phyloP scores from a whole-genome alignment of 1,139 yeast species.

The Saccharomyces hybrid region DNA sequence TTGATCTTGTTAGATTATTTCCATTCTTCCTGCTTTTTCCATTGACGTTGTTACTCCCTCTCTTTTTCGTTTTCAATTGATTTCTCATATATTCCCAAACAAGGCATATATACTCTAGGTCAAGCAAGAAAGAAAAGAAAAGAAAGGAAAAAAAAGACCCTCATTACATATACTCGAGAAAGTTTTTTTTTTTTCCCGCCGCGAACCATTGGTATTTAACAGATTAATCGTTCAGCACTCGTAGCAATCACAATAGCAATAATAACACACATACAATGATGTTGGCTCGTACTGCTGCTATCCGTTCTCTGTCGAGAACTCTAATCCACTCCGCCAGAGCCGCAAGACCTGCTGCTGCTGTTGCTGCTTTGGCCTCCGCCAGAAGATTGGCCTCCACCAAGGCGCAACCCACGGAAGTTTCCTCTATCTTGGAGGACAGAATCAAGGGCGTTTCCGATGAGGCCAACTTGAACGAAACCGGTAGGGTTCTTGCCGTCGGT shows the following conservation, averaged over 20 bases:
- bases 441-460: slow-evolving; percentile 98
- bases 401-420: slow-evolving; percentile 99
- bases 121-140: not conserved
- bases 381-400: slow-evolving; percentile 90
- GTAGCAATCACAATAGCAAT: not conserved
- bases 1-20: not conserved
- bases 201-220: not conserved
- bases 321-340: slow-evolving; percentile 50
- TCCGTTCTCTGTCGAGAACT: slow-evolving; percentile 76
- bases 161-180: not conserved
- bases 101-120: not conserved
- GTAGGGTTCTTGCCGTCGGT: slow-evolving; percentile 98
- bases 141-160: not conserved
- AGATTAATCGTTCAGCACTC: not conserved
- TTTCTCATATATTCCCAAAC: not conserved
- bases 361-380: slow-evolving; percentile 30
- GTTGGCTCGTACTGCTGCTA: slow-evolving; percentile 72
- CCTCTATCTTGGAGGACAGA: slow-evolving; percentile 97
- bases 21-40: not conserved
- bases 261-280: slow-evolving; percentile 30
- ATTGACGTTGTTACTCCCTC: not conserved
- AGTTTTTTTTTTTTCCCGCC: not conserved
- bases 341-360: slow-evolving; percentile 63
- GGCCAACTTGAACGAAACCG: slow-evolving; percentile 97
- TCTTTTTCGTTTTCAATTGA: not conserved